Base-by-base conservation (phyloP, 2,329 filamentous ascomycete species). In the Trichoderma harzianum region DNA sequence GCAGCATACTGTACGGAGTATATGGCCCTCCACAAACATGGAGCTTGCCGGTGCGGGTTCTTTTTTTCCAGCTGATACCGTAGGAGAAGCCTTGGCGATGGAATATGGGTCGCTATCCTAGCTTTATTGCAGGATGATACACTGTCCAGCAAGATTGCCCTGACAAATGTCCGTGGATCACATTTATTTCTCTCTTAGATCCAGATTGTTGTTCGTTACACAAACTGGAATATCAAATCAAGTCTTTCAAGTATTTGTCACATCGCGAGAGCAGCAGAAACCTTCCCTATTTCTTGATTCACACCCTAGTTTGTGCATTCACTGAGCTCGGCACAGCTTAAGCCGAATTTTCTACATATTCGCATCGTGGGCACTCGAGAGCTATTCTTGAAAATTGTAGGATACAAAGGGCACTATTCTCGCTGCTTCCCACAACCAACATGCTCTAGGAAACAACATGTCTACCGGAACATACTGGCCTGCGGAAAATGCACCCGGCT, bases 391-490 rank as follows among this genome's bases (percentile, higher is more conserved):
- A 30, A 24, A 60, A 55, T 26, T 60, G 34, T 32, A 60, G 34
- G 26, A 68, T 8, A 18, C 14, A 1, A 8, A 60, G 28, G 18
- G 8, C 21, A 58, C 18, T 11, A 26, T 12, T 12, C 18, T 26
- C 14, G 14, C 34, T 24, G n/a, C 28, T 18, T 57, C 8, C n/a
- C 36, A 11, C 36, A 30, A 10, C 12, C 58, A 26, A 58, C 16
- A 43, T 39, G 39, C 53, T 57, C 24, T 61, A 71, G 24, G 62
- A 61, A 18, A 47, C 47, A 62, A 30, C 16, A 71, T 71, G 69
- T 67, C 69, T 32, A 36, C 51, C 30, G 55, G 30, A 51, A 24
- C 55, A 67, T 24, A 32, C 53, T 66, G 53, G 69, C 36, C 39
- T 28, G 26, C 18, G 21, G 69, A 53, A 53, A 26, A 51, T 7